phyloP scores from a whole-genome alignment of 1,284 basidiomycete genomes.

The Marasmius sp. region DNA sequence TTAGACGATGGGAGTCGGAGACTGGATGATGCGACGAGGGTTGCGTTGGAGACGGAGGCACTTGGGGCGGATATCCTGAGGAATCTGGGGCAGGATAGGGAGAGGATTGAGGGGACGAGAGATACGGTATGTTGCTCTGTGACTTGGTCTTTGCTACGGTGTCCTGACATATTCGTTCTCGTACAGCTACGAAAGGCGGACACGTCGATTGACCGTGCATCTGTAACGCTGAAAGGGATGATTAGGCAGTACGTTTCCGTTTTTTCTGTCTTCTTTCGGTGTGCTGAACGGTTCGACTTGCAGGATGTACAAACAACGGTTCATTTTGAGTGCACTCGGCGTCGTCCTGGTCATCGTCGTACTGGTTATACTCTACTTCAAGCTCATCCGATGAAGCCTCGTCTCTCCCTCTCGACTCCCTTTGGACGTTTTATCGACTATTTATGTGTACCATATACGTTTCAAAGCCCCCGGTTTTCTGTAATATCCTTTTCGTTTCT shows the following conservation, averaged over 20 bases:
- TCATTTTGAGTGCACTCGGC: slow-evolving; percentile 36
- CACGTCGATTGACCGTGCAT: slow-evolving; percentile 40
- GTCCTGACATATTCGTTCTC: background rate
- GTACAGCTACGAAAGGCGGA: slow-evolving; percentile 39
- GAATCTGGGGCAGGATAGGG: slow-evolving; percentile 81
- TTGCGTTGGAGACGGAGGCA: slow-evolving; percentile 93
- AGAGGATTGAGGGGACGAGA: slow-evolving; percentile 90
- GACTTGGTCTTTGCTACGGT: background rate
- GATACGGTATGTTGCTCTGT: slow-evolving; percentile 62
- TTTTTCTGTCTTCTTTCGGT: background rate
- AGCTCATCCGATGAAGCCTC: slow-evolving; percentile 22
- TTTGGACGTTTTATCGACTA: no score
- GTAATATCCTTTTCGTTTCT: no score
- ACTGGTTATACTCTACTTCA: slow-evolving; percentile 43
- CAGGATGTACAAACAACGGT: slow-evolving; percentile 44
- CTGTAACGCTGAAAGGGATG: slow-evolving; percentile 46
- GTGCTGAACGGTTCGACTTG: background rate
- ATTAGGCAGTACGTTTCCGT: slow-evolving; percentile 37
- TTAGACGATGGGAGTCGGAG: slow-evolving; percentile 73
- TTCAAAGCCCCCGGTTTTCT: no score
- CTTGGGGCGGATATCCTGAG: slow-evolving; percentile 89
- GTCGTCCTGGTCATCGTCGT: slow-evolving; percentile 40
- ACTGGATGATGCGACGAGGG: slow-evolving; percentile 80
- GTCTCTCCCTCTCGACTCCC: no score
- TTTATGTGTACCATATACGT: no score